Evolutionary conservation across 2,329 filamentous ascomycete species (phyloP), one percentile per base, ranked within the genome.

Genomic region (Periconia digitata): DNA sequence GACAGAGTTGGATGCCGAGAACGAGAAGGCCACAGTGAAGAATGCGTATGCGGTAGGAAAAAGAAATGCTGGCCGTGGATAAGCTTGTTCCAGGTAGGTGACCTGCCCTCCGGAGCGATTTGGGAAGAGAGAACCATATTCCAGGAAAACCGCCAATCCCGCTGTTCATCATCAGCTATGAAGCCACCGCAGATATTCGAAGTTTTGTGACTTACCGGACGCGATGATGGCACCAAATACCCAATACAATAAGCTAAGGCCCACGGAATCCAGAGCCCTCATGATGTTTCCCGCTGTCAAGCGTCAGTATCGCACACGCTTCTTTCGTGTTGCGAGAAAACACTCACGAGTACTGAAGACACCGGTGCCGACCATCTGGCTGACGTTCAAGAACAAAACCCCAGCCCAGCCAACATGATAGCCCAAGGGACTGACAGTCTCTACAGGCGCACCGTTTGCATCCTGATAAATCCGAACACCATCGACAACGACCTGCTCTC

Each of bases 341-440:
- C 40, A 59, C 61, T 57, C 43, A 64, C 61, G 58, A 42, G 60
- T 64, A 38, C 58, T 63, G 27, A 66, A 66, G 2, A 66, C 58
- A 41, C 63, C 63, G 4, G 64, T 66, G 24, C 63, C 64, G 1
- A 67, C 52, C 64, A 67, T 67, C 43, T 67, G 60, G 15, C 55
- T 58, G n/a, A 66, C 55, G 37, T 67, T 67, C 40, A 66, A 49
- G 21, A 66, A 66, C 4, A 67, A 39, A 17, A 67, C 62, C 8
- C 62, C 60, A 29, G 54, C 53, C 54, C 56, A 65, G 13, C 61
- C 60, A 22, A 67, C 63, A 42, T 66, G 62, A 43, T 66, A 67
- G 10, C 63, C 63, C 42, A 67, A 41, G 13, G 64, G 64, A 40
- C 59, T 62, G 22, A 63, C 44, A n/a, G 58, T 54, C 40, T 67